Base-by-base conservation (phyloP, 2,329 filamentous ascomycete species). In the Phaeosphaeria sp. region DNA sequence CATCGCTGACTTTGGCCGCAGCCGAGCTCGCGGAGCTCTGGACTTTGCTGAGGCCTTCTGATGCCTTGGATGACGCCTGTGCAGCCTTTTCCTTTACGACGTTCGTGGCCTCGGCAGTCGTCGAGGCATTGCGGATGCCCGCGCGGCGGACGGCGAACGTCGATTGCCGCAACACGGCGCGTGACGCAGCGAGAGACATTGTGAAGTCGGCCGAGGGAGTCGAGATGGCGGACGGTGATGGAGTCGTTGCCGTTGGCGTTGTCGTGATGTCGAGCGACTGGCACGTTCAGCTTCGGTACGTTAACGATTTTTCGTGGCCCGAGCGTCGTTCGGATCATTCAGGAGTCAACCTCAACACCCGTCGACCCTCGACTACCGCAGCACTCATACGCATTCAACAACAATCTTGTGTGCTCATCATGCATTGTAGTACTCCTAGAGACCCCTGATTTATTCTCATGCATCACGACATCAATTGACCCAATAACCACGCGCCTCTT, bases 31-130 rank as follows among this genome's bases (percentile, higher is more conserved):
- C 93, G 53, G 91, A 88, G 71, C 90, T 89, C 64, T 89, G 84
- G 72, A 95, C 93, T 75, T 89, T 88, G 71, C 90, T 92, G 54
- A 97, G 87, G 65, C 93, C 92, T 81, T 96, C 85, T 65, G 89
- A 85, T 62, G 93, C 94, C 85, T 93, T 94, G 72, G 83, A 76
- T 58, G 74, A 68, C 58, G 92, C 93, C 85, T 92, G 92, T 71
- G 72, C 68, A 52, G 78, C 76, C 63, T 77, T 79, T 63, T 82
- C 79, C 75, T 82, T 82, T 48, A 78, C 81, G 23, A 78, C 76
- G 50, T 74, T 73, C 62, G 80, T 75, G 64, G 78, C 79, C 70
- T 82, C 79, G 66, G 81, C 75, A 36, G 80, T 81, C 49, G 78
- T 79, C 52, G 82, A 83, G 68, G 81, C 81, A 72, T 81, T 79